phyloP scores from a whole-genome alignment of 176 grass and related monocot genomes.

The Musa beccarii region DNA sequence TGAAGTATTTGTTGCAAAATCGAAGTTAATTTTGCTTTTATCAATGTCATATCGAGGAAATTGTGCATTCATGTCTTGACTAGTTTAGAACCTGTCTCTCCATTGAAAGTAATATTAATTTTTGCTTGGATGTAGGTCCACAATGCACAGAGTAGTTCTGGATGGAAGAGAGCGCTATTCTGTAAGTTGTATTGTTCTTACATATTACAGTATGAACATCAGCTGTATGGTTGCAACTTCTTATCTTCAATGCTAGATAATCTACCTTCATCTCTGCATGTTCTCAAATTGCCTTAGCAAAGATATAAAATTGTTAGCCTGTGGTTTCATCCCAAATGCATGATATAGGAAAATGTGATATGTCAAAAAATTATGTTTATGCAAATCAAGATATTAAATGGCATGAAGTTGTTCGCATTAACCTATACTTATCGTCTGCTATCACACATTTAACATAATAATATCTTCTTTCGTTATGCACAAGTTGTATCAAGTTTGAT shows the following conservation, averaged over 20 bases:
- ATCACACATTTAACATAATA: not conserved
- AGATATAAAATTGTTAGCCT: not conserved
- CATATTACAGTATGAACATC: not conserved
- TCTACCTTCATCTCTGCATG: not conserved
- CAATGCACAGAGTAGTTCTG: slow-evolving; percentile 71
- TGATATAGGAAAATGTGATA: not conserved
- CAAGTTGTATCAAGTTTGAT: too few species aligned
- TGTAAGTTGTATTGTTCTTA: slow-evolving; percentile 26
- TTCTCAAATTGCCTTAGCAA: not conserved
- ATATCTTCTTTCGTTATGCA: too few species aligned
- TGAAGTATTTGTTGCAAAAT: too few species aligned
- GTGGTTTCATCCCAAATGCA: not conserved
- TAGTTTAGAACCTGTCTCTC: not conserved
- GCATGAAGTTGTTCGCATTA: too few species aligned
- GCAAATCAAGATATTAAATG: too few species aligned
- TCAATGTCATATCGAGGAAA: not conserved
- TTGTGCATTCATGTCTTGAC: not conserved
- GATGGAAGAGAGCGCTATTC: slow-evolving; percentile 76
- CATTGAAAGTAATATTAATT: not conserved
- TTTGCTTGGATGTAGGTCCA: slow-evolving; percentile 52
- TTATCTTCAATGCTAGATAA: not conserved
- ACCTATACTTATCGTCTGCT: not conserved
- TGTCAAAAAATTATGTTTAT: too few species aligned
- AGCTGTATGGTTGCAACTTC: not conserved
- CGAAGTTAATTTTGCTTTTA: too few species aligned